phyloP scores from a whole-genome alignment of 805 yeast genomes.

The Kuraishia piskuri region DNA sequence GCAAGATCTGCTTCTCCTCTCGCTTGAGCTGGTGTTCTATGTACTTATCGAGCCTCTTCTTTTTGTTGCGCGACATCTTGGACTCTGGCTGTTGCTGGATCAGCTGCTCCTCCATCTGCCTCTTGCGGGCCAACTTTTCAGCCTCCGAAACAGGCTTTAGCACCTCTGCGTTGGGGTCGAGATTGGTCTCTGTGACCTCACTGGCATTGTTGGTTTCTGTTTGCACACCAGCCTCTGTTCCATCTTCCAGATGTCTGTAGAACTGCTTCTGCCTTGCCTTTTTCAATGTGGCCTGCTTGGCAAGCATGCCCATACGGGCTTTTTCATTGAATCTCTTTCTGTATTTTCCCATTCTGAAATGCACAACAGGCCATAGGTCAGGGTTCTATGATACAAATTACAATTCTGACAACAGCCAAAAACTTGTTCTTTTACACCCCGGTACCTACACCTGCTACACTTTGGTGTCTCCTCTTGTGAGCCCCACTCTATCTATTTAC shows the following conservation, averaged over 20 bases:
- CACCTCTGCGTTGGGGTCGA: constrained; percentile 55
- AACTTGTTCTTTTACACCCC: no score
- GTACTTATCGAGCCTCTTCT: constrained; percentile 79
- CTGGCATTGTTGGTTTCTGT: constrained; percentile 8
- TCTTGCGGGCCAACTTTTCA: constrained; percentile 57
- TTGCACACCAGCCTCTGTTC: constrained; percentile 14
- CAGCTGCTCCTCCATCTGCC: constrained; percentile 50
- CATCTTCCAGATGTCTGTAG: constrained; percentile 37
- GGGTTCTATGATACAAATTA: no score
- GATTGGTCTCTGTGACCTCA: constrained; percentile 26
- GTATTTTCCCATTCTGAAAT: constrained; percentile 62
- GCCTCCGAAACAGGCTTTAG: constrained; percentile 53
- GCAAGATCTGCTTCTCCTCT: constrained; percentile 74
- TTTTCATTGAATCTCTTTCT: constrained; percentile 76
- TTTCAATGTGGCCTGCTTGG: constrained; percentile 65
- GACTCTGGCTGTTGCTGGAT: constrained; percentile 53
- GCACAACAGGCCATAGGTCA: neutral
- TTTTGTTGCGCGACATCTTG: constrained; percentile 63
- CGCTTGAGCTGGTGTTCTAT: constrained; percentile 84
- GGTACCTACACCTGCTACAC: neutral
- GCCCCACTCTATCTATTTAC: neutral
- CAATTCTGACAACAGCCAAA: no score
- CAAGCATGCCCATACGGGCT: constrained; percentile 78
- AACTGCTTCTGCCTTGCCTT: constrained; percentile 65
- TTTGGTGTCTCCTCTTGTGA: neutral